Base-by-base conservation (phyloP, 2,329 filamentous ascomycete genomes). In the Blastomyces silverae region DNA sequence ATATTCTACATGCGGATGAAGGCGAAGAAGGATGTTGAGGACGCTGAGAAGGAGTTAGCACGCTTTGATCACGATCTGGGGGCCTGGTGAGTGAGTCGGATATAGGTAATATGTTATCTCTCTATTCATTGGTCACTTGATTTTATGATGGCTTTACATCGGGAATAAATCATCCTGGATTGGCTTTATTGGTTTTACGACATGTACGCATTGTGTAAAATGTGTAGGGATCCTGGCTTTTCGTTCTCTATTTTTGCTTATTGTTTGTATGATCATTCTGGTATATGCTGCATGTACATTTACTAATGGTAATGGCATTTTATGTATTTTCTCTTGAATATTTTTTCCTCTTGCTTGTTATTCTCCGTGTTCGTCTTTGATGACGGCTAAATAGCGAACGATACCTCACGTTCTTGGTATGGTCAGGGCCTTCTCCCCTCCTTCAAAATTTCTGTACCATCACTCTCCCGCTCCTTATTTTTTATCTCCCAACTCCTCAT, bases 1-100 rank as follows among this genome's bases (percentile, higher is more conserved):
- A 99, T 99, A 73, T 99, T 99, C 78, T 99, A 99, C 77, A 99
- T 99, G 94, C 87, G 94, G 4, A 99, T 99, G 94, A 99, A 99
- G 83, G 93, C 93, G 42, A 96, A 97, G 84, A 99, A 99, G 82
- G 94, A 99, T 76, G 87, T 97, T 50, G 93, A 97, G 77, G 94
- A 99, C 79, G 89, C 88, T 1, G 91, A 92, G 65, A 95, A 91
- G 79, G 94, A 99, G 77, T 78, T 99, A 72, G 85, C 85, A 70
- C 83, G 94, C 71, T 99, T 99, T 78, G 94, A 99, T 79, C 85
- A 87, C 68, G 92, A 96, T 77, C 85, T 87, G 71, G 88, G 89
- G 64, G 85, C 90, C 37, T 87, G 85, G 85, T 87, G 68, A 75
- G 28, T 22, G 44, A 42, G 17, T 37, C 28, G 56, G 22, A 44